Evolutionary conservation across 345 rosid species (phyloP).

Genomic region (Chamaenerion angustifolium): DNA sequence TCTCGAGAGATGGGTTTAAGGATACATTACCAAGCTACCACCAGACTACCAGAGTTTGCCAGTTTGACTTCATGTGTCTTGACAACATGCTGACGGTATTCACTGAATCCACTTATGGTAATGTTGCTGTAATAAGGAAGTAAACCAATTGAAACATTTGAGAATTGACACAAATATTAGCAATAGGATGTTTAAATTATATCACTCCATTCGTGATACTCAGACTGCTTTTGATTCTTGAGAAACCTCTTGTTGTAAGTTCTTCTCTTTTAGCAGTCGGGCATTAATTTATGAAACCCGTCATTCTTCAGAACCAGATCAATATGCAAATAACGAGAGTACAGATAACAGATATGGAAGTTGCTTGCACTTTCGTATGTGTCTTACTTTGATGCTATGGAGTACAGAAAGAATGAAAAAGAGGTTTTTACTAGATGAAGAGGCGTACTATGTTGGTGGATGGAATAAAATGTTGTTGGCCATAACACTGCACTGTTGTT

Average conservation of each 20-base stretch:
- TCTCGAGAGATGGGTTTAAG: too few relatives aligned
- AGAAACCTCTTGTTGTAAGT: too few relatives aligned
- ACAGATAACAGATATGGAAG: too few relatives aligned
- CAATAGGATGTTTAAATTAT: neutral
- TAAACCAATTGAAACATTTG: neutral
- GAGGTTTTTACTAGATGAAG: constrained; percentile 1
- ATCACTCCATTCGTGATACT: neutral
- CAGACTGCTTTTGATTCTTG: too few relatives aligned
- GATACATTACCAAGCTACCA: too few relatives aligned
- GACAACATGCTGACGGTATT: constrained; percentile 40
- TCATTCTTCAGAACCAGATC: too few relatives aligned
- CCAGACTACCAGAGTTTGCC: constrained; percentile 55
- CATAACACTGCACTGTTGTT: constrained; percentile 81
- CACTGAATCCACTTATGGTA: constrained; percentile 56
- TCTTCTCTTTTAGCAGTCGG: too few relatives aligned
- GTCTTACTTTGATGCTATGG: neutral
- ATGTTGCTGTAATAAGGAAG: constrained; percentile 35
- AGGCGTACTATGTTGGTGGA: constrained; percentile 74
- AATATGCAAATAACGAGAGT: too few relatives aligned
- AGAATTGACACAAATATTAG: neutral
- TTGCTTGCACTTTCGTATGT: too few relatives aligned
- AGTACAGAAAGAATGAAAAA: neutral
- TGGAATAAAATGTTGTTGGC: constrained; percentile 95
- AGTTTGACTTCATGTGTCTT: constrained; percentile 55
- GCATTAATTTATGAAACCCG: too few relatives aligned